Evolutionary conservation across 164 flowering plant species (phyloP).

Genomic region (Tinospora cordifolia): DNA sequence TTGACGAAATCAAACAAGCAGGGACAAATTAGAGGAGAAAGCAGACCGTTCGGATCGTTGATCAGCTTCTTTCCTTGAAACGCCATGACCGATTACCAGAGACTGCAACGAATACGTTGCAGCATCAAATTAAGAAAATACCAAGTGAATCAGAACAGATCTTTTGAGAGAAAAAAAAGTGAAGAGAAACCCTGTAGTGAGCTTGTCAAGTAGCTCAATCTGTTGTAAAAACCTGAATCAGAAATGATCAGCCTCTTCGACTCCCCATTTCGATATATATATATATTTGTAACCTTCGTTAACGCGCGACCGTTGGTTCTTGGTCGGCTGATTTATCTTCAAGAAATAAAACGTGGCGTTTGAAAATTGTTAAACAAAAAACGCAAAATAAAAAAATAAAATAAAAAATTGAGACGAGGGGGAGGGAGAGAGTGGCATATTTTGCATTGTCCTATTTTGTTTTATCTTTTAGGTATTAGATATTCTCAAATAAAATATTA

Average conservation of each 20-base stretch:
- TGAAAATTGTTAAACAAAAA: too few species aligned
- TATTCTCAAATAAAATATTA: too few species aligned
- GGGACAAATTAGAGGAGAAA: neutral
- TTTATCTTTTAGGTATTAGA: too few species aligned
- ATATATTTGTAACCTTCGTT: too few species aligned
- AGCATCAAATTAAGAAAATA: neutral
- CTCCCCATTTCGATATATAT: too few species aligned
- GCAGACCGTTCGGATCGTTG: slow-evolving; percentile 64
- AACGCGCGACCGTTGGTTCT: too few species aligned
- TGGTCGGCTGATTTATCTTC: too few species aligned
- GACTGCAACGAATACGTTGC: neutral
- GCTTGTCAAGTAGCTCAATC: neutral
- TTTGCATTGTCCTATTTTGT: too few species aligned
- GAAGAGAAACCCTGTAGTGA: neutral
- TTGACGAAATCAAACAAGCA: neutral
- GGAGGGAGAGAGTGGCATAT: too few species aligned
- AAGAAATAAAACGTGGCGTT: too few species aligned
- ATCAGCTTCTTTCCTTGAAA: slow-evolving; percentile 68
- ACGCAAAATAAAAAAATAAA: neutral
- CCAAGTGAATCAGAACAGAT: neutral
- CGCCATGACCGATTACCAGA: slow-evolving; percentile 34
- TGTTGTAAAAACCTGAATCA: too few species aligned
- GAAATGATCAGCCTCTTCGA: too few species aligned
- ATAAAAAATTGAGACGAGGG: neutral
- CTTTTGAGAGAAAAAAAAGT: neutral